Percentiles rank a stretch among this genome's conserved stretches.
Conservation (phyloP, 345 rosid species). For the Angophora floribunda region DNA sequence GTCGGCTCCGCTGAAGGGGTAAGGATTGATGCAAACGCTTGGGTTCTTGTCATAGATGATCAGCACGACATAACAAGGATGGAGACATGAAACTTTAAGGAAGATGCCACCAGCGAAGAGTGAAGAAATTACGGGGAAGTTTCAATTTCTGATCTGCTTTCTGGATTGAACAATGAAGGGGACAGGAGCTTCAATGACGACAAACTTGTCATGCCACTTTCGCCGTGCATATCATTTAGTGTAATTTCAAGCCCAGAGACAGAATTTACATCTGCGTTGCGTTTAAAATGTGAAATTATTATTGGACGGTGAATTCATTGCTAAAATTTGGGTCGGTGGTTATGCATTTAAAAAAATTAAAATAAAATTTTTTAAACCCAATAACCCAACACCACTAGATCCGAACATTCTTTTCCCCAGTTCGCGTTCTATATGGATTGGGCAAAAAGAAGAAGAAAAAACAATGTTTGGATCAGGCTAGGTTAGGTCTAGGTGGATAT, state of each 20-base stretch:
- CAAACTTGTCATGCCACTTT: neutral
- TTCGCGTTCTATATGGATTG: rapidly evolving
- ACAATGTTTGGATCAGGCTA: rapidly evolving
- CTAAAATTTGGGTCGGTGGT: neutral
- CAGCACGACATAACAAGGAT: neutral
- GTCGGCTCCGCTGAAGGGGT: neutral
- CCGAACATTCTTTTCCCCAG: rapidly evolving
- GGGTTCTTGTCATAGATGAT: neutral
- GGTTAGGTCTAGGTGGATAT: rapidly evolving
- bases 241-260: neutral
- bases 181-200: neutral
- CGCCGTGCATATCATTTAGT: too few species aligned
- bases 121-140: neutral
- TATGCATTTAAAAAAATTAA: neutral
- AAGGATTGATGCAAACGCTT: neutral
- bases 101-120: neutral
- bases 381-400: rapidly evolving
- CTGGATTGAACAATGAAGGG: neutral
- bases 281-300: neutral
- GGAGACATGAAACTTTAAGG: neutral
- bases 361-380: neutral
- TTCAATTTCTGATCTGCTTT: neutral
- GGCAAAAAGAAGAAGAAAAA: neutral
- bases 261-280: neutral
- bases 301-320: neutral